phyloP scores from a whole-genome alignment of 495 filamentous ascomycete species.

The Letharia columbiana region DNA sequence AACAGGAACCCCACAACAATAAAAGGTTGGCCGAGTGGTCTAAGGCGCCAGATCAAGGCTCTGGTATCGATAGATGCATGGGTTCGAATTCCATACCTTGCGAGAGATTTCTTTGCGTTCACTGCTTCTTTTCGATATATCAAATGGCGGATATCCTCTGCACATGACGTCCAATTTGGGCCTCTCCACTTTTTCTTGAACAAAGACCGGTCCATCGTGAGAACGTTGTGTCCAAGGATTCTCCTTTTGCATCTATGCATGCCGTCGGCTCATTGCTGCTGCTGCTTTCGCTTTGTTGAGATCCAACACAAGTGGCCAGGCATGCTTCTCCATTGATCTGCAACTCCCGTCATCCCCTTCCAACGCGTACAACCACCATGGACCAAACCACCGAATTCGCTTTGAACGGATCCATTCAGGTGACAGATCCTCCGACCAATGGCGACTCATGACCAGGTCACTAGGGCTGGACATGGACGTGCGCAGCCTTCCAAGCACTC shows the following conservation, averaged over 20 bases:
- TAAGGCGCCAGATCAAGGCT: background rate
- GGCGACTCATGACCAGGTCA: background rate
- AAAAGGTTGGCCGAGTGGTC: background rate
- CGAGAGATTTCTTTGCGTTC: background rate
- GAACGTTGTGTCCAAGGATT: no score
- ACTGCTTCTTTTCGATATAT: background rate
- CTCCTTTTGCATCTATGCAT: background rate
- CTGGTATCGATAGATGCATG: background rate
- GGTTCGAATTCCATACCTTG: background rate
- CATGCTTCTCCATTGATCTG: background rate
- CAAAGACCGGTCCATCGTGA: no score
- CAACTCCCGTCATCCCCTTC: background rate
- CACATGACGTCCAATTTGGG: background rate
- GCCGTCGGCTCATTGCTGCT: background rate
- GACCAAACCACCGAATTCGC: background rate
- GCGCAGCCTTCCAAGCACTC: background rate
- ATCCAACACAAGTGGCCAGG: background rate
- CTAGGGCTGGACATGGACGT: background rate
- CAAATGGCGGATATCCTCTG: background rate
- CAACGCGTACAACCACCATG: background rate
- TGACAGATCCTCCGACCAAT: background rate
- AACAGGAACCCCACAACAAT: background rate
- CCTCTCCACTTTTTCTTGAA: no score
- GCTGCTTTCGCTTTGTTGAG: background rate
- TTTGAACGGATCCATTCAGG: background rate